Evolutionary conservation across 2,329 filamentous ascomycete species (phyloP).

Genomic region (Chaetomium globosum): DNA sequence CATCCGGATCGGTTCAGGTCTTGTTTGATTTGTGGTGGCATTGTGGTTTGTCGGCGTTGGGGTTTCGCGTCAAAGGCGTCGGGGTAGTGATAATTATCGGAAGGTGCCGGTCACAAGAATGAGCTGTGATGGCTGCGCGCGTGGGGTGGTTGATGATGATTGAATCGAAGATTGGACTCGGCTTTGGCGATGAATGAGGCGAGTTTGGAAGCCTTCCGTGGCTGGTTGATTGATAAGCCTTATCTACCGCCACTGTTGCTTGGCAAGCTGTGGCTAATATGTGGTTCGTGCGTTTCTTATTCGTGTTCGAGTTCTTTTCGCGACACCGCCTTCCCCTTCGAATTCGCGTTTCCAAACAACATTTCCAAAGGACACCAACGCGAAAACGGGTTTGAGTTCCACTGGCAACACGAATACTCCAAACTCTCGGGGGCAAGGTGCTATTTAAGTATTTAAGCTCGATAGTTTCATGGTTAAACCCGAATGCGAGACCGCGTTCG

Average conservation of each 20-base stretch:
- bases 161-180: background rate
- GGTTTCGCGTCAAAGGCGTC: background rate
- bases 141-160: conserved; percentile 13
- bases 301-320: conserved; percentile 28
- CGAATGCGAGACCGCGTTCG: conserved; percentile 23
- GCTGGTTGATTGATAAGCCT: conserved; percentile 29
- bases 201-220: conserved; percentile 21
- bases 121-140: conserved; percentile 3
- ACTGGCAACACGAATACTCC: background rate
- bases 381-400: conserved; percentile 1
- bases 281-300: conserved; percentile 24
- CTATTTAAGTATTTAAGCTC: conserved; percentile 5
- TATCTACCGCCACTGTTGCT: conserved; percentile 17
- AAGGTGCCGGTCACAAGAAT: background rate
- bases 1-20: conserved; percentile 94
- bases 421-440: background rate
- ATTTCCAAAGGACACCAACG: background rate
- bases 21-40: conserved; percentile 93
- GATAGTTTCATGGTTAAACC: background rate
- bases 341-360: conserved; percentile 15
- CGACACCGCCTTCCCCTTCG: conserved; percentile 23
- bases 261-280: conserved; percentile 12
- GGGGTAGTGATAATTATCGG: background rate
- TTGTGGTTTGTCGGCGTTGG: conserved; percentile 42
- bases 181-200: background rate